A percentile compares a stretch with the other conserved stretches of the same genome.
phyloP scores from a whole-genome alignment of 352 stramenopile genomes.

The Globisporangium carolinianum region DNA sequence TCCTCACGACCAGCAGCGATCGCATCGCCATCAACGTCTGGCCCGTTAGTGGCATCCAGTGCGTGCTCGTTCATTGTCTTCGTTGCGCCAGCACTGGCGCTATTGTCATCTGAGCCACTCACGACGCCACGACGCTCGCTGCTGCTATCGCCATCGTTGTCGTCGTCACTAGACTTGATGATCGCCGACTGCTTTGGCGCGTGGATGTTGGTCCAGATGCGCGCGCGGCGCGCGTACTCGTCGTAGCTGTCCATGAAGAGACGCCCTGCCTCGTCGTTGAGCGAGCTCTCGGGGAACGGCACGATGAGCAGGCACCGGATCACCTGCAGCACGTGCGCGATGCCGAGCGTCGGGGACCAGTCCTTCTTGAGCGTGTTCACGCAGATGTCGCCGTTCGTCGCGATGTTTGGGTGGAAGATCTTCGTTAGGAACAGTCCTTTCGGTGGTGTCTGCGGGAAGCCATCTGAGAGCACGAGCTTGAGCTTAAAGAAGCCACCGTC shows the following conservation, averaged over 20 bases:
- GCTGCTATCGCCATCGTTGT: not conserved
- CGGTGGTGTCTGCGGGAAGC: constrained; percentile 80
- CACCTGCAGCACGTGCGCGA: constrained; percentile 96
- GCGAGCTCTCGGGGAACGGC: constrained; percentile 97
- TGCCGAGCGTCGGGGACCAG: constrained; percentile 92
- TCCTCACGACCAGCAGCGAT: not conserved
- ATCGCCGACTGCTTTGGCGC: constrained; percentile 38
- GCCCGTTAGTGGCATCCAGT: not conserved
- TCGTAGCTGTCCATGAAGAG: constrained; percentile 99
- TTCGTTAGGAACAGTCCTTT: constrained; percentile 97
- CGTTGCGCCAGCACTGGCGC: not conserved
- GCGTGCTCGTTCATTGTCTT: not conserved
- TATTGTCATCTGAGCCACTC: not conserved
- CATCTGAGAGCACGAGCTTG: constrained; percentile 90
- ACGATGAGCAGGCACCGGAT: constrained; percentile 99
- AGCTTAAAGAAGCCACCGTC: constrained; percentile 94
- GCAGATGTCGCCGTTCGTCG: constrained; percentile 96
- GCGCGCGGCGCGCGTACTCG: constrained; percentile 90
- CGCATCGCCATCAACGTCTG: not conserved
- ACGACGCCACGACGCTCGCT: not conserved
- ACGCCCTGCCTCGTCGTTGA: constrained; percentile 99
- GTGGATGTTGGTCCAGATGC: constrained; percentile 89
- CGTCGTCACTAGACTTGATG: not conserved
- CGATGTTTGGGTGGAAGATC: constrained; percentile 99
- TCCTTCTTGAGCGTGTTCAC: constrained; percentile 99